Percentiles rank a stretch among this genome's conserved stretches.
These are phyloP conservation scores for Tolypocladium ophioglossoides DNA, from an alignment of 2,329 filamentous ascomycete species.

Conservation along the genomic window DNA sequence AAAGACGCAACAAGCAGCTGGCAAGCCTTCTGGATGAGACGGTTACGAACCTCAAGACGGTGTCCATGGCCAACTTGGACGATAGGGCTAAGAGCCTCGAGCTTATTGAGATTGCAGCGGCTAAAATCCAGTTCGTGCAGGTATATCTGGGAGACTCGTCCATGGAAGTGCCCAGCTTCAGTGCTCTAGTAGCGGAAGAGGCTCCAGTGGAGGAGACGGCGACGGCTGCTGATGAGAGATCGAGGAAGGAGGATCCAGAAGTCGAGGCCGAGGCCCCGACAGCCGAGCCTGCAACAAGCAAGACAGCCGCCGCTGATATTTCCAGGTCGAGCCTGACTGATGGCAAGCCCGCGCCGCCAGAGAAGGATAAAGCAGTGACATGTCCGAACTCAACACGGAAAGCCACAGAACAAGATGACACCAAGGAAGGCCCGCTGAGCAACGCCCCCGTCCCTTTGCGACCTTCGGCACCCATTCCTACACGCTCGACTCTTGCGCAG, in stretches of 20 bases:
- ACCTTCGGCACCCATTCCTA: slow-evolving; percentile 36
- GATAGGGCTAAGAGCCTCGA: slow-evolving; percentile 40
- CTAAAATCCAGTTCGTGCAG: slow-evolving; percentile 56
- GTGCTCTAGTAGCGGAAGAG: neutral
- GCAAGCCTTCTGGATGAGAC: slow-evolving; percentile 59
- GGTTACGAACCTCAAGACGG: slow-evolving; percentile 49
- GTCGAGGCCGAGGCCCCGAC: neutral
- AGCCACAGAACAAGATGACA: neutral
- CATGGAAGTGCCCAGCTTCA: slow-evolving; percentile 31
- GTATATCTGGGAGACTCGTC: slow-evolving; percentile 49
- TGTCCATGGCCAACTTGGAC: slow-evolving; percentile 39
- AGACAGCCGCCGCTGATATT: neutral
- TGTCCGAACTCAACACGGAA: neutral
- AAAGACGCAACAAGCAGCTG: slow-evolving; percentile 55
- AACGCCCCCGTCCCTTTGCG: slow-evolving; percentile 4
- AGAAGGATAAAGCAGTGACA: neutral
- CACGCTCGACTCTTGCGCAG: slow-evolving; percentile 57
- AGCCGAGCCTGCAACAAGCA: neutral
- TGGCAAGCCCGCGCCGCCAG: neutral
- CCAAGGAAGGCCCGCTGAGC: neutral
- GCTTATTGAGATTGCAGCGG: slow-evolving; percentile 45
- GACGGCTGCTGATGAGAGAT: neutral
- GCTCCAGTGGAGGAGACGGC: neutral
- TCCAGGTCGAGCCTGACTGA: neutral
- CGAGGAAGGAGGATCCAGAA: neutral